Conservation (phyloP, 345 rosid genomes). For the Lenwebbia sp. region DNA sequence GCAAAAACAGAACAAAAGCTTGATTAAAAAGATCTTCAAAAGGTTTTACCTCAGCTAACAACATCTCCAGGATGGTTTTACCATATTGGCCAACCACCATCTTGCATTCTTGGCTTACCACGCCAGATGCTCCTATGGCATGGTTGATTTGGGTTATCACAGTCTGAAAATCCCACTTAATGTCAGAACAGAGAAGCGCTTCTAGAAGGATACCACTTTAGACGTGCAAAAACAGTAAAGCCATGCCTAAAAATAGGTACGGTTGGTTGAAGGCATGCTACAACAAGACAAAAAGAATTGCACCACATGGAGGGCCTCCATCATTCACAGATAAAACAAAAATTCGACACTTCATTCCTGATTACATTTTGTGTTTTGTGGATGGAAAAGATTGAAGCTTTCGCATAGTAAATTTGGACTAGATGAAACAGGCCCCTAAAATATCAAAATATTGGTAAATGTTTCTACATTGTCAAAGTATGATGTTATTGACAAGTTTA, state of each 20-base stretch:
- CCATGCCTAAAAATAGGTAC: not conserved
- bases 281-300: not conserved
- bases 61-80: slow-evolving; percentile 51
- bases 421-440: not conserved
- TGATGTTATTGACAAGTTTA: not conserved
- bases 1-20: not conserved
- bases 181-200: not conserved
- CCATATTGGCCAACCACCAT: slow-evolving; percentile 57
- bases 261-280: not conserved
- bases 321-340: not conserved
- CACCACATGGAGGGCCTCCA: not conserved
- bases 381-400: not conserved
- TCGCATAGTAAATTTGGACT: not conserved
- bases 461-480: not conserved
- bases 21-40: not conserved
- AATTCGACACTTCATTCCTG: not conserved
- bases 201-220: not conserved
- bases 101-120: slow-evolving; percentile 70
- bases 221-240: not conserved
- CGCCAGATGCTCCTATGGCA: slow-evolving; percentile 78
- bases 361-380: not conserved
- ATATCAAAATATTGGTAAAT: not conserved
- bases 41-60: slow-evolving; percentile 29
- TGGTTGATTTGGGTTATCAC: slow-evolving; percentile 70
- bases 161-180: slow-evolving; percentile 21